Evolutionary conservation across 352 stramenopile species (phyloP).

Genomic region (Blastocystis sp.): DNA sequence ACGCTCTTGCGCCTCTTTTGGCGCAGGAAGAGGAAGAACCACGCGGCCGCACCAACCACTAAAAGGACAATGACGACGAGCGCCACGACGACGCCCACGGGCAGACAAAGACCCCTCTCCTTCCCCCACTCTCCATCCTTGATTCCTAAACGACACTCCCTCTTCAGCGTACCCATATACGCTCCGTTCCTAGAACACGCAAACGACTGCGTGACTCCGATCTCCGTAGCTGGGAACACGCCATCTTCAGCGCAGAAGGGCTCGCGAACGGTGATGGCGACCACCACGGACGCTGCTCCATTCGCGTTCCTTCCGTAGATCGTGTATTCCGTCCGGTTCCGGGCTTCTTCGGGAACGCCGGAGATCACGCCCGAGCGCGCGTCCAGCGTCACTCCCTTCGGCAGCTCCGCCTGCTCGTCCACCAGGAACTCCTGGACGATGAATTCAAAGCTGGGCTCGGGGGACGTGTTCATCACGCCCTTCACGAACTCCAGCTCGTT

Average conservation of each 20-base stretch:
- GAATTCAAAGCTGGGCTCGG: not conserved
- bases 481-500: not conserved
- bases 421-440: constrained; percentile 5
- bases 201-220: not conserved
- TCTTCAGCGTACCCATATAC: constrained; percentile 10
- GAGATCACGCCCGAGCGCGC: not conserved
- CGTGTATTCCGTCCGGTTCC: not conserved
- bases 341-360: not conserved
- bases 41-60: not conserved
- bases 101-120: not conserved
- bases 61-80: constrained; percentile 14
- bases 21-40: constrained; percentile 82
- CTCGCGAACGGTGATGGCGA: constrained; percentile 1
- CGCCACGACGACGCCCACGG: not conserved
- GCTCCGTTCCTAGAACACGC: not conserved
- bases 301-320: constrained; percentile 2
- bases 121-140: constrained; percentile 31
- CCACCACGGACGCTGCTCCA: not conserved
- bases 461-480: not conserved
- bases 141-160: not conserved
- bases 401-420: not conserved
- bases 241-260: not conserved
- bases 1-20: constrained; percentile 77
- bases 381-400: not conserved
- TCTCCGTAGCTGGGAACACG: not conserved